Base-by-base conservation (phyloP, 805 yeast species). In the Spathaspora girioi region DNA sequence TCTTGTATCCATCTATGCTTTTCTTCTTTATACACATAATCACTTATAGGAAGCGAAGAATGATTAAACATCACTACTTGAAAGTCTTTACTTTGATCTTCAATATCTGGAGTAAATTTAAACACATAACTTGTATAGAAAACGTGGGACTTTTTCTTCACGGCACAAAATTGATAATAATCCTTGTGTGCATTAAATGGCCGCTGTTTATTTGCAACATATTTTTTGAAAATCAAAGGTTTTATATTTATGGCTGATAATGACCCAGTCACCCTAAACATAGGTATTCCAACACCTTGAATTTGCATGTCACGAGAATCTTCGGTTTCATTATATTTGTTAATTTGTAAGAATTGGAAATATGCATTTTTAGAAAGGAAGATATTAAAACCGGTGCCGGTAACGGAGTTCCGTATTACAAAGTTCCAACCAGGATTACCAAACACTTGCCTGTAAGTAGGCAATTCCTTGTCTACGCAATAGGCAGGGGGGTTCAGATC, bases 1-100 rank as follows among this genome's bases (percentile, higher is more conserved):
- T 47, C 55, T 27, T 47, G 40, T 27, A 50, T 45, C 56, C 56
- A 53, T 31, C 56, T 18, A 19, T 47, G 46, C 6, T 29, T 45
- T 14, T 50, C 35, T 8, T 47, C 51, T 2, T 48, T 26, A 35
- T 47, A 53, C 7, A 50, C 41, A 27, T 53, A 53, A 47, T 53
- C 56, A 26, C 31, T 17, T 4, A 53, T 50, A 11, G 56, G 56
- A 9, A 50, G 43, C 6, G 42, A 46, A 6, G 48, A 40, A 45
- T 53, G 56, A 29, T 45, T 29, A 43, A 50, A 53, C 48, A 53
- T 38, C 8, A 48, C 49, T 3, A 53, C 38, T 40, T 46, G 43
- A 27, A 53, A 53, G 44, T 50, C 31, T 15, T 26, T 4, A 5
- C 23, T 40, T 11, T 51, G 38, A 19, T 43, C 8, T n/a, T 19